Evolutionary conservation across 805 yeast genomes (phyloP), one percentile per base, ranked within the genome.

Genomic region (Jamesozyma spencerorum): DNA sequence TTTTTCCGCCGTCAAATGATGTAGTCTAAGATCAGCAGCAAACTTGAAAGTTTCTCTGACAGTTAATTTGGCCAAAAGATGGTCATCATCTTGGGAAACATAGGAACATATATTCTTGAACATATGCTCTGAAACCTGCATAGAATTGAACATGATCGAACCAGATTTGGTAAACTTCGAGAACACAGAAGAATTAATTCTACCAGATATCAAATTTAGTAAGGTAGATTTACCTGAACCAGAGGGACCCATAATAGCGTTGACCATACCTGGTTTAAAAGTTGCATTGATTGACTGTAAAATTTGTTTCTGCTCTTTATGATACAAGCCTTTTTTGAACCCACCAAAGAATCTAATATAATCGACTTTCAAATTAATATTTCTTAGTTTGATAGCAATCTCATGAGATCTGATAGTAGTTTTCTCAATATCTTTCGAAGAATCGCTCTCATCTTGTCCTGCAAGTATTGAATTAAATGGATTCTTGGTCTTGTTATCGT

Each of bases 1-100:
- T 37, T 77, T 69, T 2, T 68, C 68, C 8, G 60, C 49, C 4
- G 63, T 53, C 28, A 65, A 40, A 14, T 55, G 54, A 0, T 84
- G 77, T 13, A 85, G 59, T 45, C 95, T 64, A 35, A 86, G 59
- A 33, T 65, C 70, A 0, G 94, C 94, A 26, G 87, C 86, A 61
- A 69, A 83, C 41, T 68, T 66, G 18, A 85, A 62, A 0, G 94
- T 84, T 59, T 85, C 95, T 37, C 79, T 58, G 2, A 86, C 95
- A 0, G 95, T 85, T 40, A 85, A 64, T 6, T 77, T 68, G 1
- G 90, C 74, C 31, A 84, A 62, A 39, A 85, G 64, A 30, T 83
- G 78, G 46, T 77, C 79, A 54, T 85, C 95, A 48, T 81, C 85
- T 54, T 85, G 95, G 5, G 84, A 74, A 17, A 85, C 95, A 60